Evolutionary conservation across 192 early-diverging fungal species (phyloP), one percentile per base, ranked within the genome.

Genomic region (Coemansia sp.): DNA sequence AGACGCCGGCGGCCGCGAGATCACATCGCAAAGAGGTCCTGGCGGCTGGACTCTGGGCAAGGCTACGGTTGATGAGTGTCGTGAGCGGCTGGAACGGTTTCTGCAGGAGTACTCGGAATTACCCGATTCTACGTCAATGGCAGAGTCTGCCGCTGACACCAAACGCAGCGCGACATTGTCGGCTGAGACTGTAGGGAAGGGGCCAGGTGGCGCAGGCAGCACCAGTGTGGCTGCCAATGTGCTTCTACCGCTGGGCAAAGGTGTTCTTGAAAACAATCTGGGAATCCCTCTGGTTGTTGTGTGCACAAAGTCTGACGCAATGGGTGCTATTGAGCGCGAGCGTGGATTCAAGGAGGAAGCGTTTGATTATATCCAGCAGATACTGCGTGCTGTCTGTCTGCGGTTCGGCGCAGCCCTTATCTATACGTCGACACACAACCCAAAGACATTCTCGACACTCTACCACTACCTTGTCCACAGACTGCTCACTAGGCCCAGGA

Each of bases 341-440:
- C 79, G 86, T 36, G 94, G 89, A 18, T 97, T 87, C 75, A 89
- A 88, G 71, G 95, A 99, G 58, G 95, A 96, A 65, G 90, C 90
- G 46, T 96, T 99, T 80, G 97, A 99, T 74, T 96, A 90, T 76
- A 93, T 99, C 67, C 95, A 97, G 74, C 95, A 97, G 72, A 86
- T 87, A 26, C 81, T 97, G 54, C 88, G 97, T 60, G 93, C 95
- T 21, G 85, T 96, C 9, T 94, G 93, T 73, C 87, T 99, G 66
- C 92, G 91, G 85, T 95, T 68, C 72, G 96, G 96, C 36, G 94
- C 96, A 1, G 83, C 92, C 16, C 87, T 98, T 7, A 90, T 97
- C 63, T 97, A 96, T 83, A 95, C 93, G 16, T 93, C 94, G 6
- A 90, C 88, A 12, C 86, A 88, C 37, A 88, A 89, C 54, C 91